Evolutionary conservation across 371 early-diverging fungal genomes (phyloP), one percentile per base, ranked within the genome.

Genomic region (Mortierella polycephala): DNA sequence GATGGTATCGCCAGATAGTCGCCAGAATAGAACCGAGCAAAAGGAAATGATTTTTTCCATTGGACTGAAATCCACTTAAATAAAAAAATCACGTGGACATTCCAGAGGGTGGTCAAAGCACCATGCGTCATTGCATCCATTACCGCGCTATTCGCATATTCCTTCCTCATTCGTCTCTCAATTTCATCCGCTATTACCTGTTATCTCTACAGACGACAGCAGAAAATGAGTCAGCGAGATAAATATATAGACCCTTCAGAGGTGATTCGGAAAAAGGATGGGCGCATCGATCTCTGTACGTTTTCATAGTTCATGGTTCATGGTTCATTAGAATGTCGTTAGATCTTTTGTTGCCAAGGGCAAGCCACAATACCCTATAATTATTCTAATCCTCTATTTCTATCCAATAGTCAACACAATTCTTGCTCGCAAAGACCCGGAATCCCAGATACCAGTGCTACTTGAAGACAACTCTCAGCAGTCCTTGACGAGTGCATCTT

Each of bases 281-380:
- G 74, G 8, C 59, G 60, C 2, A 53, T 74, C n/a, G 74, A 74
- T 45, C 69, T 74, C 50, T 74, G 74, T 74, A 74, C 9, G 67
- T 13, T 41, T 16, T 2, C 18, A 16, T 41, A 16, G 1, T 39
- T 16, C n/a, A 13, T 42, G 2, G 51, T 20, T 11, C 30, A 30
- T 30, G 30, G 30, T 30, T 30, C 4, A 2, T 30, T 30, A 30
- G 30, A 30, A 30, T 30, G 30, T 30, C 30, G 30, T 30, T 30
- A 30, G 30, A 30, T 30, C 42, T 47, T 60, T 9, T 46, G 18
- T 52, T 39, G 10, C 8, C 30, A 30, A 30, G 30, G 30, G 30
- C 30, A 30, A 1, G 30, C 4, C 30, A 30, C 30, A 30, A 30
- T 30, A 30, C 4, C 4, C 30, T 30, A 30, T 4, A 30, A 30